These are phyloP conservation scores for Ogataea dorogensis DNA, from an alignment of 805 yeast species.

Conservation along the genomic window DNA sequence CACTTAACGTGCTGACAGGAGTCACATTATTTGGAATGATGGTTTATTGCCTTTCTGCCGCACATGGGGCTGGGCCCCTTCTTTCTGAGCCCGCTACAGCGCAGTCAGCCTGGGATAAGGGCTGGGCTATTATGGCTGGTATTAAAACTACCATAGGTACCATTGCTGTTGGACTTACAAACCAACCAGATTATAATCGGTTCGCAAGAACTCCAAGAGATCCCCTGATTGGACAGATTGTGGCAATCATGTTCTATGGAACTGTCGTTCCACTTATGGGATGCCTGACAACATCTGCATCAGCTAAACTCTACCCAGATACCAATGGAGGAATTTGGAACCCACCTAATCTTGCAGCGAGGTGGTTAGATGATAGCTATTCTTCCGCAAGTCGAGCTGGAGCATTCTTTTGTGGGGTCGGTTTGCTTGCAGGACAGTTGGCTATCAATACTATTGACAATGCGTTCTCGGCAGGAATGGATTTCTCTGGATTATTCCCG, in stretches of 20 bases:
- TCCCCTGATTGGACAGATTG: slow-evolving; percentile 15
- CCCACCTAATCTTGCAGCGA: slow-evolving; percentile 40
- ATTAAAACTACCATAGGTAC: slow-evolving; percentile 41
- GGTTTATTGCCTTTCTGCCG: slow-evolving; percentile 28
- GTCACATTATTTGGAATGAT: slow-evolving; percentile 26
- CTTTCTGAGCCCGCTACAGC: slow-evolving; percentile 16
- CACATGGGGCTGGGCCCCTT: slow-evolving; percentile 33
- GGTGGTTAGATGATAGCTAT: slow-evolving; percentile 35
- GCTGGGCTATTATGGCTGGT: slow-evolving; percentile 43
- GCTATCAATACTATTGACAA: slow-evolving; percentile 40
- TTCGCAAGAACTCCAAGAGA: slow-evolving; percentile 26
- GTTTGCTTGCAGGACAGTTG: slow-evolving; percentile 37
- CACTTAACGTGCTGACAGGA: slow-evolving; percentile 26
- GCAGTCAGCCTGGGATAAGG: slow-evolving; percentile 28
- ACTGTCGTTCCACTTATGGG: slow-evolving; percentile 38
- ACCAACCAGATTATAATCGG: slow-evolving; percentile 43
- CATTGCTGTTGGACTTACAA: slow-evolving; percentile 39
- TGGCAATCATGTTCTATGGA: slow-evolving; percentile 13
- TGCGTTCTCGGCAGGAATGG: slow-evolving; percentile 50
- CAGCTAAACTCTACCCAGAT: slow-evolving; percentile 43
- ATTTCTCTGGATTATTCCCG: slow-evolving; percentile 47
- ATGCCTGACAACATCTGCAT: slow-evolving; percentile 45
- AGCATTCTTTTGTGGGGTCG: slow-evolving; percentile 44
- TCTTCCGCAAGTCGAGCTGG: slow-evolving; percentile 43
- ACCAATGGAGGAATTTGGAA: slow-evolving; percentile 46